Evolutionary conservation across 768 basidiomycete species (phyloP), one percentile per base, ranked within the genome.

Genomic region (Mycena venus): DNA sequence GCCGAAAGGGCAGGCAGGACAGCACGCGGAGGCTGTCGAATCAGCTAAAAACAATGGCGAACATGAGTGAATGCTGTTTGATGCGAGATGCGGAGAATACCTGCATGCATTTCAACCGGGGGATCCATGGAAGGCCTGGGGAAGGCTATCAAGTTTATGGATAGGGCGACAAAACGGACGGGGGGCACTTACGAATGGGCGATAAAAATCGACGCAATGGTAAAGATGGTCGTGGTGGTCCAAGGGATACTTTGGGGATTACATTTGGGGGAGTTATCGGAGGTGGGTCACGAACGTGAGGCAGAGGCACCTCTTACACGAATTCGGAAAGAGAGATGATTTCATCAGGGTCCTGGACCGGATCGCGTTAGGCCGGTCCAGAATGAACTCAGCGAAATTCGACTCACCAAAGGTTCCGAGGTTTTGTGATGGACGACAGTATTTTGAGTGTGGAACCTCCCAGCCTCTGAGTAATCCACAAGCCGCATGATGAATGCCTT

Each of bases 161-260:
- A n/a, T n/a, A n/a, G n/a, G n/a, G n/a, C n/a, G n/a, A n/a, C n/a
- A n/a, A n/a, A n/a, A n/a, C n/a, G n/a, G n/a, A n/a, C n/a, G n/a
- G n/a, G n/a, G n/a, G n/a, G n/a, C n/a, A n/a, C n/a, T n/a, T n/a
- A n/a, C n/a, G n/a, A n/a, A n/a, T n/a, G n/a, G n/a, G n/a, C n/a
- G n/a, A n/a, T n/a, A n/a, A 55, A n/a, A 66, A 55, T 29, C 65
- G 65, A 8, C 55, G 53, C 65, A 49, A 66, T 23, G 65, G 65
- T 25, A 66, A 51, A 4, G 65, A 38, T 29, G 65, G 65, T 23
- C 49, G 32, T 6, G 34, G 64, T 21, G n/a, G 47, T 5, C 49
- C 51, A 17, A 15, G n/a, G 21, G 32, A 34, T 10, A 21, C 29
- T 36, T 25, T 66, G 32, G 31, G 23, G 36, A n/a, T 17, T n/a